These are phyloP conservation scores for Rhododendron griersonianum DNA, from an alignment of 148 eudicot genomes.

Conservation along the genomic window DNA sequence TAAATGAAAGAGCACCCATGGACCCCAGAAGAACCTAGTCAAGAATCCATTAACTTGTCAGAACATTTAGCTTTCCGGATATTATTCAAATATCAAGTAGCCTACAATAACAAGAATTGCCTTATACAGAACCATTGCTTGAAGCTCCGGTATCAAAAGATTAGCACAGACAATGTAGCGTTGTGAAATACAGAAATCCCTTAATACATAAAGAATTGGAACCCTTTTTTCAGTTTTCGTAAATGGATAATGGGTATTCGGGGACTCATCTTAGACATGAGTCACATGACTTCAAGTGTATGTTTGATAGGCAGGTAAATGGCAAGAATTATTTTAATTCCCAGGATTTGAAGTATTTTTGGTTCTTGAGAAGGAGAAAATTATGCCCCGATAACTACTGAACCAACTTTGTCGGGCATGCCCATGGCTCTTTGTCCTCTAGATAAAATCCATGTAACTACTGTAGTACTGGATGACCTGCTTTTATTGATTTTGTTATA, in stretches of 20 bases:
- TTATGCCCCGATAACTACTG: not conserved
- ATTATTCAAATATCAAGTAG: not conserved
- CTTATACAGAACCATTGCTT: not conserved
- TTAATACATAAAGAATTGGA: not conserved
- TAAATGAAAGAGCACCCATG: slow-evolving; percentile 89
- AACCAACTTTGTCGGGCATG: not conserved
- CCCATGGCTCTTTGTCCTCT: not conserved
- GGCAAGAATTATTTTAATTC: not conserved
- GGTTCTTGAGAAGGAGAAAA: not conserved
- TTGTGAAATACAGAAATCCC: not conserved
- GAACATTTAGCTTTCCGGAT: not conserved
- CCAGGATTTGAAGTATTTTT: not conserved
- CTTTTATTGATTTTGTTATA: not conserved
- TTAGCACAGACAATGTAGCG: not conserved
- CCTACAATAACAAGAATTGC: not conserved
- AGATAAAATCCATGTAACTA: not conserved
- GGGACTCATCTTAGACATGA: not conserved
- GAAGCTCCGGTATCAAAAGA: not conserved
- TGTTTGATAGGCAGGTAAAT: not conserved
- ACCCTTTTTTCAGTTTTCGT: not conserved
- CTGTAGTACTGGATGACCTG: not conserved
- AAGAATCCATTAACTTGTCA: slow-evolving; percentile 17
- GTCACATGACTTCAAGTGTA: not conserved
- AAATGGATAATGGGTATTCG: not conserved
- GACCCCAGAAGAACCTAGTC: slow-evolving; percentile 88